Percentiles rank a stretch among this genome's conserved stretches.
phyloP scores from a whole-genome alignment of 2,329 filamentous ascomycete species.

The Arthrobotrys sphaeroides region DNA sequence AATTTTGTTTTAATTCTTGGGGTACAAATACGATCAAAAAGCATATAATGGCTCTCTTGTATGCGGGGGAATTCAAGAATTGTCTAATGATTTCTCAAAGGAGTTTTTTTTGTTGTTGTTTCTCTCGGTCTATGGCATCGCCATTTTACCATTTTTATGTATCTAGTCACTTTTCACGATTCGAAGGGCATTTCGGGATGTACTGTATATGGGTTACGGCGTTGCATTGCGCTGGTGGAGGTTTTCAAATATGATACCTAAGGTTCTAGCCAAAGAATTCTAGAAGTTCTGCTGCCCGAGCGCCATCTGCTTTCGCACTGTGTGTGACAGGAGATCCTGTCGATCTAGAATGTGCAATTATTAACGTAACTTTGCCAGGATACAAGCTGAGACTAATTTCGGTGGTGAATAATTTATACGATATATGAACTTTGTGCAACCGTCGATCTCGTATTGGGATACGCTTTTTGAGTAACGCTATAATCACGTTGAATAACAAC shows the following conservation, averaged over 20 bases:
- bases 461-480: not conserved
- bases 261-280: conserved; percentile 16
- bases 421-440: not conserved
- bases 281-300: not conserved
- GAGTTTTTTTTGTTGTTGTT: conserved; percentile 13
- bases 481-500: not conserved
- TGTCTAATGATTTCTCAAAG: conserved; percentile 34
- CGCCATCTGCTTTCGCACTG: not conserved
- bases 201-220: conserved; percentile 51
- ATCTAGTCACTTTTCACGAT: conserved; percentile 31
- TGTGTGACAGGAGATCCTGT: not conserved
- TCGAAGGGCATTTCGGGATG: conserved; percentile 49
- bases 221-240: conserved; percentile 39
- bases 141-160: conserved; percentile 15
- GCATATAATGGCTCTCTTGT: conserved; percentile 32
- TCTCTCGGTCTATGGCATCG: conserved; percentile 3
- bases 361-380: not conserved
- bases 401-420: not conserved
- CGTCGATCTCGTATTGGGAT: conserved; percentile 7
- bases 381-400: not conserved
- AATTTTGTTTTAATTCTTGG: conserved; percentile 42
- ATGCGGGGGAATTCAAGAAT: conserved; percentile 8
- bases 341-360: not conserved
- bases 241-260: conserved; percentile 50
- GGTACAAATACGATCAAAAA: conserved; percentile 47